Percentiles rank a stretch among this genome's conserved stretches.
These are phyloP conservation scores for Pseudogymnoascus sp. DNA, from an alignment of 2,329 filamentous ascomycete genomes.

Conservation along the genomic window DNA sequence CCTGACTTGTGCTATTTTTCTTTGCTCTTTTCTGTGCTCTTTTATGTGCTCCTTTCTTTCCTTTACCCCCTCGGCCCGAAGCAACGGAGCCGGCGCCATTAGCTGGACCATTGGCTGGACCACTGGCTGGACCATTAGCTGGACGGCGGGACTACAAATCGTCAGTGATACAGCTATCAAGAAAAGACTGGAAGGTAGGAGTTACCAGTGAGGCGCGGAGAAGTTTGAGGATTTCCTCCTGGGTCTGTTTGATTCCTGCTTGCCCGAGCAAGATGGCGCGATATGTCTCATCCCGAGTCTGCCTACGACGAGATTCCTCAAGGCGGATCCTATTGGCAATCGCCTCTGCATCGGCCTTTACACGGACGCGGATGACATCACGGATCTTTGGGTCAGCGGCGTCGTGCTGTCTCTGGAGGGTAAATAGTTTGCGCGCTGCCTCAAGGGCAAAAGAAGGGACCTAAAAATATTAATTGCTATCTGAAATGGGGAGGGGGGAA, in stretches of 20 bases:
- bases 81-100: neutral
- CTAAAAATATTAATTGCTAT: neutral
- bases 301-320: neutral
- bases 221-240: neutral
- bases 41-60: neutral
- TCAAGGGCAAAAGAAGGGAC: neutral
- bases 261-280: neutral
- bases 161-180: neutral
- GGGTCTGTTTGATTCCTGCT: neutral
- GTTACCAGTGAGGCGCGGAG: neutral
- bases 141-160: neutral
- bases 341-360: neutral
- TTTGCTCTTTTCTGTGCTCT: neutral
- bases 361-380: neutral
- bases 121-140: neutral
- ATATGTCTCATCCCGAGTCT: neutral
- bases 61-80: neutral
- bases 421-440: neutral
- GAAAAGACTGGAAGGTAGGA: too few relatives aligned
- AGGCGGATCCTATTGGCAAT: neutral
- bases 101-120: too few relatives aligned
- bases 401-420: neutral
- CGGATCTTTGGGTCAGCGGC: neutral
- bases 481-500: neutral
- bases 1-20: neutral